Base-by-base conservation (phyloP, 345 rosid genomes). In the Conringia planisiliqua region DNA sequence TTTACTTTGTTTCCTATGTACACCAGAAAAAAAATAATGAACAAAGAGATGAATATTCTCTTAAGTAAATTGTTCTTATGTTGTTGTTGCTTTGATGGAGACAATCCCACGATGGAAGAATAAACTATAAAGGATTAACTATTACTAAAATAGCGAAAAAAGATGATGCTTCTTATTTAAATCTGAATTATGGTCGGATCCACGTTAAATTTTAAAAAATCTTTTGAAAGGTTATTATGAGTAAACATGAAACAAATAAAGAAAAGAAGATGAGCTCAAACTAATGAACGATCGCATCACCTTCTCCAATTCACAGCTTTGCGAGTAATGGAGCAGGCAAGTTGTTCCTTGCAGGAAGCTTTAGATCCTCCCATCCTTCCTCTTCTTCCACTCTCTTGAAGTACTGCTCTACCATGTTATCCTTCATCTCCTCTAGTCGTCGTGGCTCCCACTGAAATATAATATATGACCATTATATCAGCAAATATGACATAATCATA, bases 371-470 rank as follows among this genome's bases (percentile, higher is more conserved):
- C 70, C 55, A 62, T 36, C 55, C 40, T 2, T 89, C 87, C 46
- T 84, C 83, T 44, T 80, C 84, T 13, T 84, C 82, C 57, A 90
- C 40, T 81, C 70, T 81, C 32, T 84, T 73, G 80, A 92, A 92
- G 75, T 85, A 90, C 12, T 66, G 33, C 36, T 92, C 90, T 22
- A 92, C 88, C 86, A 73, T 82, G 52, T 33, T 20, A 17, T 85
- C 84, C 62, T 74, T 73, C 26, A 90, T 29, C 39, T 81, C 86
- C 75, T 88, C 88, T 77, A 87, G 46, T 67, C 74, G 80, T 3
- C 83, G 71, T 54, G 96, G 96, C 79, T 90, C 84, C 98, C 29
- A 48, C 54, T 48, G 54, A 3, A 20, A 20, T 20, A 9, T 27
- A 48, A 48, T 20, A 44, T 22, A 44, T 3, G 1, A 1, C 69